phyloP scores from a whole-genome alignment of 2,329 filamentous ascomycete species.

The Dactylonectria macrodidyma region DNA sequence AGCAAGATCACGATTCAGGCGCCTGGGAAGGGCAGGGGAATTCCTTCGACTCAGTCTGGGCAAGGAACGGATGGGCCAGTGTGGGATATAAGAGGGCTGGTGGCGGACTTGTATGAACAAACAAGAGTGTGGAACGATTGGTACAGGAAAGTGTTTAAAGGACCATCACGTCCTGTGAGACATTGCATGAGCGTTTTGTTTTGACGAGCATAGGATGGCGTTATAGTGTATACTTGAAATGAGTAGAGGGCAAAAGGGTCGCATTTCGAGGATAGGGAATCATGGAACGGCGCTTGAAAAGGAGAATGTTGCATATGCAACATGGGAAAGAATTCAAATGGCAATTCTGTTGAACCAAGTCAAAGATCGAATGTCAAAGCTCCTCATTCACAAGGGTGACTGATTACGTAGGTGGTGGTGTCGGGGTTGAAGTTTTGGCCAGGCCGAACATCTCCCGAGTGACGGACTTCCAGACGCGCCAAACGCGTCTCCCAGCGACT shows the following conservation, averaged over 20 bases:
- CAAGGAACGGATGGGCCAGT: constrained; percentile 52
- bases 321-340: background rate
- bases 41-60: constrained; percentile 52
- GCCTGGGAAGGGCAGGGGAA: constrained; percentile 51
- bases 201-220: constrained; percentile 46
- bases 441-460: constrained; percentile 46
- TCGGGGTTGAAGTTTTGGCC: constrained; percentile 7
- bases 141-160: constrained; percentile 47
- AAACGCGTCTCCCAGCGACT: constrained; percentile 47
- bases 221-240: constrained; percentile 26
- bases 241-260: constrained; percentile 2
- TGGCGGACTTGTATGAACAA: constrained; percentile 51
- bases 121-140: constrained; percentile 53
- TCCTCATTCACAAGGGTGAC: background rate
- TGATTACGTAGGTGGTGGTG: background rate
- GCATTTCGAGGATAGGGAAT: constrained; percentile 29
- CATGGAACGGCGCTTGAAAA: constrained; percentile 26
- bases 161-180: background rate
- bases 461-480: constrained; percentile 45
- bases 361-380: background rate
- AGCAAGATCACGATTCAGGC: constrained; percentile 56
- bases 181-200: constrained; percentile 42
- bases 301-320: constrained; percentile 1
- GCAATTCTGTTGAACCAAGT: background rate
- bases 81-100: constrained; percentile 51